These are phyloP conservation scores for Cyclanthera cordifolia DNA, from an alignment of 306 rosid genomes.

Conservation along the genomic window DNA sequence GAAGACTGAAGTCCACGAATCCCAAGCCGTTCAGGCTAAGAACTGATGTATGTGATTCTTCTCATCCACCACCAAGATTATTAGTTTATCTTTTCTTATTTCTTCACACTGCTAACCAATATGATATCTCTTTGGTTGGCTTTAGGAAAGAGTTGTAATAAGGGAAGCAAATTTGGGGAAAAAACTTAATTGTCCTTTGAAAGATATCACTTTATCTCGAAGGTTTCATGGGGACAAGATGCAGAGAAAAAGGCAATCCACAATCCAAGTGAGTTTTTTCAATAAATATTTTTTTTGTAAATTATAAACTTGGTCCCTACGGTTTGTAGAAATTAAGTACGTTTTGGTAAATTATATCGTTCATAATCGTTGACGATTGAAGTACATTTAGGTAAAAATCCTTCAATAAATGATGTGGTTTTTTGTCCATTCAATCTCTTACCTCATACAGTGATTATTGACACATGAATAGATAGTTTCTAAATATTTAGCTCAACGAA, in stretches of 20 bases:
- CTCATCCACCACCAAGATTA: conserved; percentile 16
- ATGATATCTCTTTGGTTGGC: conserved; percentile 7
- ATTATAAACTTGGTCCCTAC: too few species aligned
- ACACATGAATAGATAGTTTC: too few species aligned
- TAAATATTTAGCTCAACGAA: too few species aligned
- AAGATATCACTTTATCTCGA: conserved; percentile 30
- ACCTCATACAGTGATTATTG: too few species aligned
- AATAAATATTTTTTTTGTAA: too few species aligned
- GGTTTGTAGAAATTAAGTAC: too few species aligned
- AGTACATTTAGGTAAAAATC: too few species aligned
- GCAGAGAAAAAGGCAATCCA: conserved; percentile 21
- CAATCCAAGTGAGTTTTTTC: conserved; percentile 22
- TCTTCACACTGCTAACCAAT: not conserved
- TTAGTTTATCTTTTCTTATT: not conserved
- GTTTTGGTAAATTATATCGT: too few species aligned
- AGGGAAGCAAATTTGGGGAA: conserved; percentile 78
- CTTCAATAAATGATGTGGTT: too few species aligned
- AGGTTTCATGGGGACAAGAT: conserved; percentile 24
- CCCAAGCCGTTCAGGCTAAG: conserved; percentile 92
- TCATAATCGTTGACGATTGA: too few species aligned
- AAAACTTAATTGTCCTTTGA: conserved; percentile 33
- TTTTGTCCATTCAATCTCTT: too few species aligned
- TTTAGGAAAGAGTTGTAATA: conserved; percentile 81
- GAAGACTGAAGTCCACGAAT: conserved; percentile 66
- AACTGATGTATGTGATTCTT: conserved; percentile 62